These are phyloP conservation scores for Euptelea pleiosperma DNA, from an alignment of 164 flowering plant species.

Conservation along the genomic window DNA sequence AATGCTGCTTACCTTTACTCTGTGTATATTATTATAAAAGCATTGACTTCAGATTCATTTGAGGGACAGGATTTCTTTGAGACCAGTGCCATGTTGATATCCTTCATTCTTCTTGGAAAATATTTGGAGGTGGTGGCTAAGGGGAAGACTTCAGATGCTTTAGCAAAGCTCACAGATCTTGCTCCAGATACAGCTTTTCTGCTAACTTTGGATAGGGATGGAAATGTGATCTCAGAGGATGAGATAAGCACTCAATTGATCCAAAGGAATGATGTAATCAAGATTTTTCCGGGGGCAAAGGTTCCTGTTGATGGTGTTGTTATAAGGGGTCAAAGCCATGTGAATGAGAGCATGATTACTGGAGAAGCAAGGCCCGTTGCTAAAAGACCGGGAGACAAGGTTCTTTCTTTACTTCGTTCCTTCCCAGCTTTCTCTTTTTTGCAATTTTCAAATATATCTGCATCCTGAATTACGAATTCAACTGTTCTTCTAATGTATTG, in stretches of 20 bases:
- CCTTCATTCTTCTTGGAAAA: constrained; percentile 88
- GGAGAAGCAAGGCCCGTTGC: constrained; percentile 83
- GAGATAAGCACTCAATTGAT: constrained; percentile 80
- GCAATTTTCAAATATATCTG: background rate
- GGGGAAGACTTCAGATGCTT: constrained; percentile 92
- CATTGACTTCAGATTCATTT: constrained; percentile 51
- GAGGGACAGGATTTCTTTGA: constrained; percentile 93
- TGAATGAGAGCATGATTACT: constrained; percentile 95
- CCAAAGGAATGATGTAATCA: constrained; percentile 77
- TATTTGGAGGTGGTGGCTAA: constrained; percentile 88
- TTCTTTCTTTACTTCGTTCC: constrained; percentile 19
- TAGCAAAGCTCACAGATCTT: constrained; percentile 79
- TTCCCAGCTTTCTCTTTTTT: background rate
- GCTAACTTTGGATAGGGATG: constrained; percentile 50
- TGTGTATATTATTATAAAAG: constrained; percentile 58
- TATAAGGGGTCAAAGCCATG: constrained; percentile 79
- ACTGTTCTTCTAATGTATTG: background rate
- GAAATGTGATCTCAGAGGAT: constrained; percentile 60
- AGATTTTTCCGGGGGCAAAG: constrained; percentile 82
- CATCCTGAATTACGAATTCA: background rate
- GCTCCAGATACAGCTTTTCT: constrained; percentile 76
- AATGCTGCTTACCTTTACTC: constrained; percentile 97
- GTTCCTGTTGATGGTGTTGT: constrained; percentile 93
- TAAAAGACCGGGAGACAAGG: constrained; percentile 84
- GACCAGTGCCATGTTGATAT: constrained; percentile 92